Base-by-base conservation (phyloP, 805 yeast species). In the Starmerella etchellsii region DNA sequence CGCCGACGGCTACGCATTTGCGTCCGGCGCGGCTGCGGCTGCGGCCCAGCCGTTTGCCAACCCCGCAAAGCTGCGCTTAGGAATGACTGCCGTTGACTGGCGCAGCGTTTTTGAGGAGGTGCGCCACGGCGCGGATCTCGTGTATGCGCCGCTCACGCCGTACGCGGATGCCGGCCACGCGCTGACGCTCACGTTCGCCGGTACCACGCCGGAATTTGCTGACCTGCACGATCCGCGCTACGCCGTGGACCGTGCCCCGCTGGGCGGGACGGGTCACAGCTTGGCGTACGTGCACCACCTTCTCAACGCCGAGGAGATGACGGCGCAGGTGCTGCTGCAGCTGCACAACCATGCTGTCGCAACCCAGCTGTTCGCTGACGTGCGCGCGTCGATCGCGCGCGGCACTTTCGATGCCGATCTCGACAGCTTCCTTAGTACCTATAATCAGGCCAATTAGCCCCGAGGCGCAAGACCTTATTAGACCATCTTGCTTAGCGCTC, bases 251-350 rank as follows among this genome's bases (percentile, higher is more conserved):
- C 50, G 56, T 51, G 26, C 50, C 1, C 42, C 50, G 11, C 36
- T 65, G 22, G 57, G 56, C 1, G 33, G 34, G 10, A 40, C 51
- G 18, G 44, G 50, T 31, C 60, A 61, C 36, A 51, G 59, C 41
- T 44, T 60, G 18, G 68, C 68, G 13, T 66, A 66, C 46, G 42
- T 66, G n/a, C 67, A 65, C 34, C 70, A 66, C 43, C 49, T 66
- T 21, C 53, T 66, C 24, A 42, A 58, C 26, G 68, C 68, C 9
- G 49, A 51, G 15, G 70, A 66, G 46, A 66, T 66, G 69, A 55
- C 65, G 20, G 67, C 67, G 2, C 59, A 64, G 54, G 64, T 64
- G 34, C 44, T 64, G 9, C 51, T 66, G 26, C 68, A 64, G 48
- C 54, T 55, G 44, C 68, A 66, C 42, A 66, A 66, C 43, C 36